phyloP scores from a whole-genome alignment of 2,329 filamentous ascomycete species.

The Trichoderma koningiopsis region DNA sequence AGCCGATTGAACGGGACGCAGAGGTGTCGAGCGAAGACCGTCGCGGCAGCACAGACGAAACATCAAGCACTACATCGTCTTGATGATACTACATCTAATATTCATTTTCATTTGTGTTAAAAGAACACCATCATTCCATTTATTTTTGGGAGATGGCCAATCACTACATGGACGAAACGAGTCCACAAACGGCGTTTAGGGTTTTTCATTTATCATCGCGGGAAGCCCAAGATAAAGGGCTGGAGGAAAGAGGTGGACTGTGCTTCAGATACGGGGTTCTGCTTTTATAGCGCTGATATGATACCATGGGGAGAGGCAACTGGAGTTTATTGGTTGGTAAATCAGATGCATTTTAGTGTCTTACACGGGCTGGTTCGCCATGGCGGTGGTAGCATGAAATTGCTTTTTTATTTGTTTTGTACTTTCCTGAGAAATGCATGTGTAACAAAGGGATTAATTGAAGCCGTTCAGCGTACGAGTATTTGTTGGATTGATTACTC shows the following conservation, averaged over 20 bases:
- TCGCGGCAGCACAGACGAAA: slow-evolving; percentile 40
- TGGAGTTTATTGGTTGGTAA: slow-evolving; percentile 37
- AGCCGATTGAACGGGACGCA: slow-evolving; percentile 37
- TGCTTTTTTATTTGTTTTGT: background rate
- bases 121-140: background rate
- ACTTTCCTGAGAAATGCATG: background rate
- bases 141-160: background rate
- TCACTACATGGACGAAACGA: slow-evolving; percentile 10
- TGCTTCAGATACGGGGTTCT: slow-evolving; percentile 20
- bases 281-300: slow-evolving; percentile 36
- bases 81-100: slow-evolving; percentile 33
- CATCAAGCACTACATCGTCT: slow-evolving; percentile 42
- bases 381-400: slow-evolving; percentile 2
- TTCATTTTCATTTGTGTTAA: background rate
- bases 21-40: slow-evolving; percentile 37
- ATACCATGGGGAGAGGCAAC: slow-evolving; percentile 39
- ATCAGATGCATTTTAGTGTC: slow-evolving; percentile 27
- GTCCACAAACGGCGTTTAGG: slow-evolving; percentile 25
- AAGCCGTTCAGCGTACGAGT: background rate
- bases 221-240: slow-evolving; percentile 4
- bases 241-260: slow-evolving; percentile 6
- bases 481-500: background rate
- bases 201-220: slow-evolving; percentile 21
- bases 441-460: background rate
- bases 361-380: slow-evolving; percentile 11